These are phyloP conservation scores for Solanum infundibuliforme DNA, from an alignment of 257 asterid genomes.

Conservation along the genomic window DNA sequence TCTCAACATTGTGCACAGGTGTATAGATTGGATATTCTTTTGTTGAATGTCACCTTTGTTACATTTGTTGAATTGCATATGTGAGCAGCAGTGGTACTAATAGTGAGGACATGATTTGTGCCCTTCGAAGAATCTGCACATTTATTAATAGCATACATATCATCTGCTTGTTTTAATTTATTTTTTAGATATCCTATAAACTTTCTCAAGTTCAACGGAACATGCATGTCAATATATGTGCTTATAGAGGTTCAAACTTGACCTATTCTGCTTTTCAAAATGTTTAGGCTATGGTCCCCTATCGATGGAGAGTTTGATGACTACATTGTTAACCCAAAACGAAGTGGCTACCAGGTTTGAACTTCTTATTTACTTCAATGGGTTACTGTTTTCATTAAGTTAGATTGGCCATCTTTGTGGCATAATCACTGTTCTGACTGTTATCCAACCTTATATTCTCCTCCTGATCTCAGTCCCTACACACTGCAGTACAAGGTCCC, in stretches of 20 bases:
- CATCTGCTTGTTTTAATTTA: background rate
- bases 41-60: background rate
- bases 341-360: slow-evolving; percentile 95
- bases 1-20: slow-evolving; percentile 87
- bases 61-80: slow-evolving; percentile 3
- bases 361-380: background rate
- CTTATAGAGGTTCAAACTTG: slow-evolving; percentile 2
- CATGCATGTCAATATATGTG: background rate
- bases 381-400: background rate
- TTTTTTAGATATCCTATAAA: background rate
- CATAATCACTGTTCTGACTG: slow-evolving; percentile 10
- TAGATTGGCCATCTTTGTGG: background rate
- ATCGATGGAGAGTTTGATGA: slow-evolving; percentile 92
- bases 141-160: background rate
- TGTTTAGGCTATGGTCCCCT: slow-evolving; percentile 80
- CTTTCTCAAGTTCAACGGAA: background rate
- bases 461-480: slow-evolving; percentile 59
- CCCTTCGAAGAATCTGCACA: background rate
- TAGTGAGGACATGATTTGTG: background rate
- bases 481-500: slow-evolving; percentile 97
- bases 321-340: slow-evolving; percentile 92
- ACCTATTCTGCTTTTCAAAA: slow-evolving; percentile 3
- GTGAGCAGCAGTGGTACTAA: background rate
- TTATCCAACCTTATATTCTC: slow-evolving; percentile 14
- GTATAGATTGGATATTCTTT: background rate